Percentiles rank a stretch among this genome's conserved stretches.
phyloP scores from a whole-genome alignment of 2,329 filamentous ascomycete genomes.

The Arthrobotrys megalospora region DNA sequence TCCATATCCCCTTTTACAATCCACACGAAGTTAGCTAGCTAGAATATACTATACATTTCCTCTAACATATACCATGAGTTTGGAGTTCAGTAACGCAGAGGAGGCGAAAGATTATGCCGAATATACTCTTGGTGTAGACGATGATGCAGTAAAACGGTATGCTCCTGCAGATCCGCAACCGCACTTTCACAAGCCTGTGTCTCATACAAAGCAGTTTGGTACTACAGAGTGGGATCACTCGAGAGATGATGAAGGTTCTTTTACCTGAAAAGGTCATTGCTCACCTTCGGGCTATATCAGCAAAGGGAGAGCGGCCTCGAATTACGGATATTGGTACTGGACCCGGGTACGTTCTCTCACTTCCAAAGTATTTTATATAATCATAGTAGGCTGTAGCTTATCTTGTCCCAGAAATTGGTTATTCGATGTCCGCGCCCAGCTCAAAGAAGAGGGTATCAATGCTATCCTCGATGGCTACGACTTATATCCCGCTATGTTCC shows the following conservation, averaged over 20 bases:
- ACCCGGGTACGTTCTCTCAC: slow-evolving; percentile 20
- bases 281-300: slow-evolving; percentile 9
- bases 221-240: slow-evolving; percentile 39
- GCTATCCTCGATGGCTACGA: slow-evolving; percentile 41
- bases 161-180: neutral
- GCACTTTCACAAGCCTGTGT: neutral
- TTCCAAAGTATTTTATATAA: neutral
- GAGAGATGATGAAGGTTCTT: slow-evolving; percentile 35
- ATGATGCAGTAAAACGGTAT: slow-evolving; percentile 45
- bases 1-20: too few species aligned
- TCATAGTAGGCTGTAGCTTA: neutral
- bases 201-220: slow-evolving; percentile 16
- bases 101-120: slow-evolving; percentile 42
- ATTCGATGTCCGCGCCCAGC: slow-evolving; percentile 31
- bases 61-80: neutral
- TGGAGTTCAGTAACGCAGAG: slow-evolving; percentile 27
- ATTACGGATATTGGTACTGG: slow-evolving; percentile 37
- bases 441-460: slow-evolving; percentile 36
- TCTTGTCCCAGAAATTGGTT: slow-evolving; percentile 14
- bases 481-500: slow-evolving; percentile 31
- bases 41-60: too few species aligned
- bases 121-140: slow-evolving; percentile 32
- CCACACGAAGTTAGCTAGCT: too few species aligned
- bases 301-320: slow-evolving; percentile 32
- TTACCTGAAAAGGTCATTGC: slow-evolving; percentile 17